Evolutionary conservation across 208 protist species (phyloP).

Genomic region (Vickermania spadyakhi): DNA sequence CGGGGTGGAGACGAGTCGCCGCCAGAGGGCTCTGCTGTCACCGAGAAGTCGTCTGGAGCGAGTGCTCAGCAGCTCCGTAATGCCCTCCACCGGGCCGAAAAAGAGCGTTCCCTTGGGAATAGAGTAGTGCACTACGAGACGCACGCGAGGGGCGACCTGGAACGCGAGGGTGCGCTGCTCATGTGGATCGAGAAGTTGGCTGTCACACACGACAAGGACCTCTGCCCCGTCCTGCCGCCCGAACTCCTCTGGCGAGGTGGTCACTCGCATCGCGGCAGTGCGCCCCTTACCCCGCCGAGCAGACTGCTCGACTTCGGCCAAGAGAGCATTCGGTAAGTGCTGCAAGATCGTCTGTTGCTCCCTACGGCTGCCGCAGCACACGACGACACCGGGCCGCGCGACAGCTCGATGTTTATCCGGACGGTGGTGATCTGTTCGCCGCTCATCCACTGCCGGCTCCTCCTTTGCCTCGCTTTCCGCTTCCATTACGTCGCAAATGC

Average conservation of each 20-base stretch:
- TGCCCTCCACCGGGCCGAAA: neutral
- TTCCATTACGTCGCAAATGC: neutral
- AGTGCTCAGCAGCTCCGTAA: neutral
- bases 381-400: no score
- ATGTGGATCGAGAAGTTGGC: conserved; percentile 29
- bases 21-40: neutral
- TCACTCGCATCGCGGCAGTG: conserved; percentile 17
- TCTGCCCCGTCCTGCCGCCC: conserved; percentile 23
- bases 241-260: conserved; percentile 21
- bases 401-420: no score
- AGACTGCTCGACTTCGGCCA: conserved; percentile 4
- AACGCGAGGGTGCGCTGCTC: conserved; percentile 15
- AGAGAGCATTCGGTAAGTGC: conserved; percentile 13
- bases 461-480: neutral
- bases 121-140: conserved; percentile 44
- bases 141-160: conserved; percentile 6
- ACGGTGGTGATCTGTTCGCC: no score
- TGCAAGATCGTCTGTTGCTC: conserved; percentile 45
- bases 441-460: conserved; percentile 8
- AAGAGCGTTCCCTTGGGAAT: conserved; percentile 31
- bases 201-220: conserved; percentile 40
- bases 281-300: conserved; percentile 3
- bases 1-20: neutral
- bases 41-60: neutral
- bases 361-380: conserved; percentile 35